phyloP scores from a whole-genome alignment of 805 yeast species.

The Kodamaea nitidulidarum region DNA sequence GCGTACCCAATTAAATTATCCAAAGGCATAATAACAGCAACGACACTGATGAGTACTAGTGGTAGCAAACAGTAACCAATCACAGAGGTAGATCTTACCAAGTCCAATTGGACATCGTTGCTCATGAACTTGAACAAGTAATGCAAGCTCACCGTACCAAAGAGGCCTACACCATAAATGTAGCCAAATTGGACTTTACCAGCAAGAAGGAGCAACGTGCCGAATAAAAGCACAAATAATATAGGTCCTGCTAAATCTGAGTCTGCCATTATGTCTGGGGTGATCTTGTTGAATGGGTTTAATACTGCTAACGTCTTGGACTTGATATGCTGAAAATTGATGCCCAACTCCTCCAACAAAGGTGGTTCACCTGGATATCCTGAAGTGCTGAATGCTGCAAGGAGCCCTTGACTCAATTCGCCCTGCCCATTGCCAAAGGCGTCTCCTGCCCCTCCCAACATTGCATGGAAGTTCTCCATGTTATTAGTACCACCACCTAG shows the following conservation, averaged over 20 bases:
- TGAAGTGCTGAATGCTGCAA: slow-evolving; percentile 88
- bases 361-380: slow-evolving; percentile 98
- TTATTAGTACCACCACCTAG: slow-evolving; percentile 9
- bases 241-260: slow-evolving; percentile 95
- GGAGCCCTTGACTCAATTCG: slow-evolving; percentile 64
- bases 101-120: slow-evolving; percentile 49
- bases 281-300: slow-evolving; percentile 65
- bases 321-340: slow-evolving; percentile 83
- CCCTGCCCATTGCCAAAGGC: slow-evolving; percentile 42
- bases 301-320: slow-evolving; percentile 82
- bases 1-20: slow-evolving; percentile 74
- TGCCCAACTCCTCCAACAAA: slow-evolving; percentile 85
- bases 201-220: slow-evolving; percentile 72
- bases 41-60: slow-evolving; percentile 68
- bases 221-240: slow-evolving; percentile 81
- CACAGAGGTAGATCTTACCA: slow-evolving; percentile 79
- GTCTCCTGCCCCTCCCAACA: slow-evolving; percentile 20
- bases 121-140: slow-evolving; percentile 86
- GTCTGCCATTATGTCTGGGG: slow-evolving; percentile 76
- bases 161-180: slow-evolving; percentile 90
- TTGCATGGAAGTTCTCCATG: slow-evolving; percentile 29
- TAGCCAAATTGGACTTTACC: slow-evolving; percentile 97
- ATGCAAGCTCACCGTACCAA: slow-evolving; percentile 85
- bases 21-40: slow-evolving; percentile 62
- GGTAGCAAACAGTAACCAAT: slow-evolving; percentile 93